Percentiles rank a stretch among this genome's conserved stretches.
Conservation (phyloP, 2,329 filamentous ascomycete species). For the Hypoxylon sp. region DNA sequence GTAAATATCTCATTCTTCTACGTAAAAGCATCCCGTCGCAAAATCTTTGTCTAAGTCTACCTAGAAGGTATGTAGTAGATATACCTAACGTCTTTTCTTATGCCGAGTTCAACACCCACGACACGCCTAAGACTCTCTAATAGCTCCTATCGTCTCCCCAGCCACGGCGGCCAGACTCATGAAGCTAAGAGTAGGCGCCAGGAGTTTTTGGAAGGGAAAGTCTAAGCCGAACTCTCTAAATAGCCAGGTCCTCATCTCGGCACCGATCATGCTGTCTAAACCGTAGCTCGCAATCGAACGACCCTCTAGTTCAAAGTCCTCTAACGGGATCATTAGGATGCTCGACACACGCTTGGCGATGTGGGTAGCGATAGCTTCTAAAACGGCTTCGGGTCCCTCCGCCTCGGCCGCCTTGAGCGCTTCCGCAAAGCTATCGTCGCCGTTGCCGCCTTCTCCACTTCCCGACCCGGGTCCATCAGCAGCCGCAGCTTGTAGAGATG, state of each 20-base stretch:
- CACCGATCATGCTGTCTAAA: constrained; percentile 56
- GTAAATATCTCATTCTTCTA: background rate
- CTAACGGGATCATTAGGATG: constrained; percentile 46
- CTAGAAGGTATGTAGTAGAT: background rate
- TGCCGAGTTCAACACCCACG: background rate
- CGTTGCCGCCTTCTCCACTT: background rate
- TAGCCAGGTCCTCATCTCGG: constrained; percentile 55
- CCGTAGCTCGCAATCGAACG: constrained; percentile 52
- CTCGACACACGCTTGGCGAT: constrained; percentile 43
- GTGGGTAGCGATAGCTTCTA: constrained; percentile 31
- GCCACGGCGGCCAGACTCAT: background rate
- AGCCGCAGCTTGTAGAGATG: constrained; percentile 32
- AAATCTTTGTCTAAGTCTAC: no score
- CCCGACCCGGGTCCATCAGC: background rate
- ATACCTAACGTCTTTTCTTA: background rate
- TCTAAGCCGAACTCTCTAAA: constrained; percentile 56
- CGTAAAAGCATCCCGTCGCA: no score
- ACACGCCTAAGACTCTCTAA: background rate
- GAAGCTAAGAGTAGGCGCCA: constrained; percentile 48
- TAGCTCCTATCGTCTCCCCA: background rate
- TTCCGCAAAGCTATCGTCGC: constrained; percentile 28
- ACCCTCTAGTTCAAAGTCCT: constrained; percentile 41
- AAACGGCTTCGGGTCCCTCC: constrained; percentile 9
- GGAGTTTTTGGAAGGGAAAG: constrained; percentile 56
- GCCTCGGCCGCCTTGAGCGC: background rate